Percentiles rank a stretch among this genome's conserved stretches.
These are phyloP conservation scores for Yamadazyma philogaea DNA, from an alignment of 805 yeast genomes.

Conservation along the genomic window DNA sequence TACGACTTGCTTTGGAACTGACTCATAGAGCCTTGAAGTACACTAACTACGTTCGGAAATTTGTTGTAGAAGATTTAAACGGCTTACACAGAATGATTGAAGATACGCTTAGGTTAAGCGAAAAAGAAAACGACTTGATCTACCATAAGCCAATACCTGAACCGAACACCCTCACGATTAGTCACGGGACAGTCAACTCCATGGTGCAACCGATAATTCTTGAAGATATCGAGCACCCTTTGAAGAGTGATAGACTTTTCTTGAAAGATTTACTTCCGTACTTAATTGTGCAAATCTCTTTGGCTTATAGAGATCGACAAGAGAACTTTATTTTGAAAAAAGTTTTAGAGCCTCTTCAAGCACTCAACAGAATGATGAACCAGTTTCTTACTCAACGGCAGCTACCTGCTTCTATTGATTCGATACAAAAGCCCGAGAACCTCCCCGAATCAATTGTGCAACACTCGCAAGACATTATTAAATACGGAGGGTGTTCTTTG, in stretches of 20 bases:
- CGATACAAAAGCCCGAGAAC: conserved; percentile 53
- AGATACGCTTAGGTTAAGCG: conserved; percentile 50
- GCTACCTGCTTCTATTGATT: conserved; percentile 63
- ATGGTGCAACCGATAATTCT: conserved; percentile 49
- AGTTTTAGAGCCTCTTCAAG: conserved; percentile 44
- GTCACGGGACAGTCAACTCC: conserved; percentile 32
- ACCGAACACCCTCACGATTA: conserved; percentile 33
- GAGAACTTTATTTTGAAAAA: conserved; percentile 49
- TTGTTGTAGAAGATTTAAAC: conserved; percentile 49
- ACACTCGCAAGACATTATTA: conserved; percentile 52
- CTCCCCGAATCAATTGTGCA: conserved; percentile 57
- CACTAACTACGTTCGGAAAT: conserved; percentile 39
- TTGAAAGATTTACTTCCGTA: conserved; percentile 68
- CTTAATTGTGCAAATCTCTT: conserved; percentile 59
- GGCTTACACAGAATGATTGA: conserved; percentile 48
- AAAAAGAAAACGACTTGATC: conserved; percentile 77
- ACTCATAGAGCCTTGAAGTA: conserved; percentile 37
- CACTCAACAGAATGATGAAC: conserved; percentile 44
- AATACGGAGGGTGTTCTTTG: conserved; percentile 49
- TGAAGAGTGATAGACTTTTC: conserved; percentile 20
- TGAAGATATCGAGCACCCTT: conserved; percentile 26
- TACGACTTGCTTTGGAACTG: conserved; percentile 41
- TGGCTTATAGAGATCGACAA: conserved; percentile 66
- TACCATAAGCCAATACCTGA: conserved; percentile 66
- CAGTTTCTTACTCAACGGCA: conserved; percentile 45